Percentiles rank a stretch among this genome's conserved stretches.
These are phyloP conservation scores for Zizania palustris DNA, from an alignment of 202 grass and related monocot species.

Conservation along the genomic window DNA sequence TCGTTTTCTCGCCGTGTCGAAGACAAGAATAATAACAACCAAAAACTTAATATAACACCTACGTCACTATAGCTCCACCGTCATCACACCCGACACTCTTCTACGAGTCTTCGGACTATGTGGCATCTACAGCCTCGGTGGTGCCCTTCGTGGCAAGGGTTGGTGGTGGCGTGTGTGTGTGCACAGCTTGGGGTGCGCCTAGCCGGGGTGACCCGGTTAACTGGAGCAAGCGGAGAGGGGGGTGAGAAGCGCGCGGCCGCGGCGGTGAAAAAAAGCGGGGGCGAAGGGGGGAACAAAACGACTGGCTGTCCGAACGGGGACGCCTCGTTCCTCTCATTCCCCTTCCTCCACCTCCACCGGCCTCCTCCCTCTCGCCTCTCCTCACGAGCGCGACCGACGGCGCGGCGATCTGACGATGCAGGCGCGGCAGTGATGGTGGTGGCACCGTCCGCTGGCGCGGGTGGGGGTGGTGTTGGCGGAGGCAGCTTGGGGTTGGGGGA, in stretches of 20 bases:
- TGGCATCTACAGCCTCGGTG: too few relatives aligned
- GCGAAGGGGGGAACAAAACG: conserved; percentile 53
- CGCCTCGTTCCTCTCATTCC: conserved; percentile 58
- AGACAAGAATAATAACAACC: not conserved
- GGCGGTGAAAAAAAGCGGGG: conserved; percentile 34
- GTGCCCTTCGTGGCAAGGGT: too few relatives aligned
- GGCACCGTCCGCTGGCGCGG: conserved; percentile 44
- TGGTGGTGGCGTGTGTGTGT: not conserved
- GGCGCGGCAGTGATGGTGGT: conserved; percentile 46
- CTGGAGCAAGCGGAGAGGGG: not conserved
- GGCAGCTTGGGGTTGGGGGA: conserved; percentile 22
- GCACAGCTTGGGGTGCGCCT: conserved; percentile 15
- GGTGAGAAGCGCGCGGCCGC: conserved; percentile 7
- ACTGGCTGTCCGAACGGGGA: conserved; percentile 74
- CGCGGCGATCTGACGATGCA: conserved; percentile 44
- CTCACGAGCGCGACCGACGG: conserved; percentile 29
- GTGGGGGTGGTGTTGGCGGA: conserved; percentile 16
- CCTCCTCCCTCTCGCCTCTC: not conserved
- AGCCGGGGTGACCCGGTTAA: conserved; percentile 1
- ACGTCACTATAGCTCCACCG: not conserved
- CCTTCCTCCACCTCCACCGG: conserved; percentile 31
- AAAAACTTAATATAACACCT: not conserved
- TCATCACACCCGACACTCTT: too few relatives aligned
- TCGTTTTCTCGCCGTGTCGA: not conserved
- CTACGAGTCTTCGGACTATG: too few relatives aligned